Evolutionary conservation across 225 moss, liverwort and hornwort genomes (phyloP).

Genomic region (Physcomitrium patens): DNA sequence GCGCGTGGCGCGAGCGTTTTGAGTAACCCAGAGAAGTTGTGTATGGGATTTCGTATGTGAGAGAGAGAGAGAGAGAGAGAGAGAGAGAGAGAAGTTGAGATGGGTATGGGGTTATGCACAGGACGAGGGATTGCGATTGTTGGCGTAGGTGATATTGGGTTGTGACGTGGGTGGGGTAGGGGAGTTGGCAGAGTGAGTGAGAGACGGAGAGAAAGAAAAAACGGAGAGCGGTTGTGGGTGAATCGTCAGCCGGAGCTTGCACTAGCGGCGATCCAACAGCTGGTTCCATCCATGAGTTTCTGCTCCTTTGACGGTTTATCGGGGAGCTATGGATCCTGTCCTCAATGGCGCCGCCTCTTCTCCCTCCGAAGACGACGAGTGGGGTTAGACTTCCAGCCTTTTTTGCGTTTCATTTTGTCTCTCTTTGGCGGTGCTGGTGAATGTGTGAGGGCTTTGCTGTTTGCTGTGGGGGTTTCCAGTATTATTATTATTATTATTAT

Average conservation of each 20-base stretch:
- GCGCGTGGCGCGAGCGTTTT: too few species aligned
- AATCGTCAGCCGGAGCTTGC: conserved; percentile 6
- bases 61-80: background rate
- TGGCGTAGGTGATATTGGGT: background rate
- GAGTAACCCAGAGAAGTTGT: too few species aligned
- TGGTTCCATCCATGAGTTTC: conserved; percentile 62
- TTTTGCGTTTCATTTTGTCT: background rate
- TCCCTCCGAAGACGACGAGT: conserved; percentile 69
- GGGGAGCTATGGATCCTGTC: conserved; percentile 73
- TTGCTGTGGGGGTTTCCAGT: too few species aligned
- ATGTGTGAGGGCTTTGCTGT: too few species aligned
- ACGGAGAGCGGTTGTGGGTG: too few species aligned
- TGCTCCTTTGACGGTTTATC: conserved; percentile 47
- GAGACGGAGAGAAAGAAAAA: background rate
- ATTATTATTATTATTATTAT: background rate
- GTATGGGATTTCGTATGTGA: too few species aligned
- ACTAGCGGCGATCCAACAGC: conserved; percentile 46
- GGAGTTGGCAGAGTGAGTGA: background rate
- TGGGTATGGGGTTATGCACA: background rate
- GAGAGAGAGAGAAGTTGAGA: background rate
- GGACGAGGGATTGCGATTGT: background rate
- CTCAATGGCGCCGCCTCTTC: conserved; percentile 55
- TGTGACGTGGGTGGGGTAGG: background rate
- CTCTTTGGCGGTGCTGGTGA: too few species aligned
- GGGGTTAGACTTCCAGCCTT: conserved; percentile 43